Evolutionary conservation across 2,329 filamentous ascomycete genomes (phyloP).

Genomic region (Plectosphaerella sp.): DNA sequence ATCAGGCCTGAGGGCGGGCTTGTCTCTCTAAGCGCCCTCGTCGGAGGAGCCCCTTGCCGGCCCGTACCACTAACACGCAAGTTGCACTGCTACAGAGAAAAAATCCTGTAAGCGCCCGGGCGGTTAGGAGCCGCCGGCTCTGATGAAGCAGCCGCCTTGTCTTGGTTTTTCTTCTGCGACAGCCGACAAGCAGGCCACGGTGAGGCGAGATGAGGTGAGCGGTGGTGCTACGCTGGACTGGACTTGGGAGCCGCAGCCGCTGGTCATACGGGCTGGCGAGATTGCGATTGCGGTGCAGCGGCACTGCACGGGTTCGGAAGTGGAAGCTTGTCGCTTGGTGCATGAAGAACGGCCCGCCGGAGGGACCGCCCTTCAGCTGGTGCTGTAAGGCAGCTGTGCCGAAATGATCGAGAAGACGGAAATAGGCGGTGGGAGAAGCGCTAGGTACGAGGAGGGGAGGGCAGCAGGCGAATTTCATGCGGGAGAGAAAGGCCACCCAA

Average conservation of each 20-base stretch:
- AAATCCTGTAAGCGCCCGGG: conserved; percentile 9
- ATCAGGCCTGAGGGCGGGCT: not conserved
- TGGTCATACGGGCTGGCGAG: not conserved
- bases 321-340: not conserved
- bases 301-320: not conserved
- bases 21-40: conserved; percentile 10
- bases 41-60: conserved; percentile 1
- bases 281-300: not conserved
- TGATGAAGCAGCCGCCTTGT: not conserved
- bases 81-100: too few species aligned
- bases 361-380: not conserved
- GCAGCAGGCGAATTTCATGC: not conserved
- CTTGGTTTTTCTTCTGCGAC: not conserved
- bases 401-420: not conserved
- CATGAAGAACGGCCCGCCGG: not conserved
- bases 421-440: not conserved
- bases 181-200: not conserved
- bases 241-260: not conserved
- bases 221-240: not conserved
- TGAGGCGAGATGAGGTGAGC: not conserved
- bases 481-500: not conserved
- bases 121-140: conserved; percentile 7
- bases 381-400: too few species aligned
- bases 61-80: too few species aligned
- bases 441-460: not conserved